Evolutionary conservation across 805 yeast genomes (phyloP), one percentile per base, ranked within the genome.

Genomic region (Ogataea methanolica): DNA sequence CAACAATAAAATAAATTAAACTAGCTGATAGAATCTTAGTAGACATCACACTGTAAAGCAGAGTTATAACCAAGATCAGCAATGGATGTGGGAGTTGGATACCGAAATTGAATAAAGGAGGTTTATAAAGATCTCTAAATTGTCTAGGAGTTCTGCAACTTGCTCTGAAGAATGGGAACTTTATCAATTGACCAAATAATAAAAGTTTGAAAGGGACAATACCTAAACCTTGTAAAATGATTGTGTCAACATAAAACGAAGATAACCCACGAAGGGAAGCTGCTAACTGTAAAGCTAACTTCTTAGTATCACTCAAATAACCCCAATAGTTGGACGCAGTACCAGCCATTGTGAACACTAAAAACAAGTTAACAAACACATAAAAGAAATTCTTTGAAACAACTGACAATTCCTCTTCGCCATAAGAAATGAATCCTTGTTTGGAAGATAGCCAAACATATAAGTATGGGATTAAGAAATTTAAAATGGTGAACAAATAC

Each of bases 301-400:
- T 82, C 1, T 96, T 86, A 1, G 97, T 89, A 60, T 94, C 98
- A 62, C 88, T 86, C 44, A 91, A 71, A 52, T 82, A 80, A 39
- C 85, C 83, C 88, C 88, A 82, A 54, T 81, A 80, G 55, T 82
- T 81, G 6, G 94, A 82, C 1, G 94, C 92, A 0, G 97, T 88
- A 53, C 97, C 96, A 7, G 95, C 96, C 59, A 91, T 77, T 1
- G 98, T 92, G 70, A 94, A 94, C 26, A 92, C 96, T 61, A 92
- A 72, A 62, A 92, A 94, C 76, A 94, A 74, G 66, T 92, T 92
- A 53, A 92, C 96, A 69, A 94, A 94, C 35, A 91, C 86, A 66
- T 90, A 94, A 63, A 94, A 91, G 69, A 91, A 92, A 70, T 94
- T 94, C 68, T 92, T 92, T 26, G 94, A 82, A 2, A 92, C 95